phyloP scores from a whole-genome alignment of 257 asterid species.

The Lantana camara region DNA sequence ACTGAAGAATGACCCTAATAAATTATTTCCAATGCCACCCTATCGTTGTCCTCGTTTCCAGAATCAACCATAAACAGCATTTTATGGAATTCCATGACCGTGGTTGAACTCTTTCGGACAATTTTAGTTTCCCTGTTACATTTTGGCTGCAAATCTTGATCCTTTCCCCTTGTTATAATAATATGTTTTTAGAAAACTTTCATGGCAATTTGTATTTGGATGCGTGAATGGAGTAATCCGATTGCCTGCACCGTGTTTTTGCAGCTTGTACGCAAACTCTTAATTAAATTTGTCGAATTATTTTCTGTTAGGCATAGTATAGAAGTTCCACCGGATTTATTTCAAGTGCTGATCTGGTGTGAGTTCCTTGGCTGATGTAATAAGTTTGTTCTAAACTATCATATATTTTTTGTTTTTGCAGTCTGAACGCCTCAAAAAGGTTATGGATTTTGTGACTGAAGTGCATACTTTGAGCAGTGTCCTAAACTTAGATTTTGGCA shows the following conservation, averaged over 20 bases:
- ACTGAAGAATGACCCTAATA: neutral
- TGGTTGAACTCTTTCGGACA: neutral
- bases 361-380: conserved; percentile 12
- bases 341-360: neutral
- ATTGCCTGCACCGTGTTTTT: neutral
- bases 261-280: neutral
- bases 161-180: neutral
- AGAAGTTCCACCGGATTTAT: conserved; percentile 6
- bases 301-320: neutral
- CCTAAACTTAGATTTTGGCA: conserved; percentile 74
- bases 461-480: conserved; percentile 82
- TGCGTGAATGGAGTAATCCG: neutral
- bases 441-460: conserved; percentile 78
- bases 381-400: conserved; percentile 10
- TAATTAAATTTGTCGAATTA: neutral
- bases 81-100: neutral
- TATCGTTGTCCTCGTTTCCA: neutral
- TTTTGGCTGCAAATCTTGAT: neutral
- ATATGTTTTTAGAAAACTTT: neutral
- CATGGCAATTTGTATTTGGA: neutral
- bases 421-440: conserved; percentile 85
- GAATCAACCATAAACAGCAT: neutral
- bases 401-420: conserved; percentile 38
- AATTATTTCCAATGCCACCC: neutral
- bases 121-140: neutral